Conservation (phyloP, 139 green algal genomes). For the Pedinophyceae sp. region DNA sequence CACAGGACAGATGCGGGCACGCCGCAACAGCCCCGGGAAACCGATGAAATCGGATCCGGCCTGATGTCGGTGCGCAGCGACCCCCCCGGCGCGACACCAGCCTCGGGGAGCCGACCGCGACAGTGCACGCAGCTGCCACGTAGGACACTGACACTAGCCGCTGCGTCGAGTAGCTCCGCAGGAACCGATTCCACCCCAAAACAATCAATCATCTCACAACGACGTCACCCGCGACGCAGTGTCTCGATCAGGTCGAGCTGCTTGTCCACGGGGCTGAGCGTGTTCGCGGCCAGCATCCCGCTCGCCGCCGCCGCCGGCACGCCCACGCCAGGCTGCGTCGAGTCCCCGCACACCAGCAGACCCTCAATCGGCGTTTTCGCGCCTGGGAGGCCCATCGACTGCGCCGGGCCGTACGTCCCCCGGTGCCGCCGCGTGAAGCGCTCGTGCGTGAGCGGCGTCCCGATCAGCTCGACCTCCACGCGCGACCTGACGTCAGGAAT, state of each 20-base stretch:
- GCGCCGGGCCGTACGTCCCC: constrained; percentile 52
- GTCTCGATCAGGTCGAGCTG: constrained; percentile 57
- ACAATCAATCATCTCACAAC: too few relatives aligned
- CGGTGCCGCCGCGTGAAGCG: constrained; percentile 45
- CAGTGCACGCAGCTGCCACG: too few relatives aligned
- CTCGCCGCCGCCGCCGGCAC: constrained; percentile 71
- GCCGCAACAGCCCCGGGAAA: too few relatives aligned
- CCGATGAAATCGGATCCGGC: too few relatives aligned
- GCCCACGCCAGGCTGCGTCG: constrained; percentile 76
- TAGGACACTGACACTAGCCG: too few relatives aligned
- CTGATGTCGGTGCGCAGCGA: too few relatives aligned
- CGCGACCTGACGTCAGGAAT: constrained; percentile 58
- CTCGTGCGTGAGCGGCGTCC: constrained; percentile 60
- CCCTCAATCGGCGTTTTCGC: constrained; percentile 47
- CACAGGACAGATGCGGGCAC: too few relatives aligned
- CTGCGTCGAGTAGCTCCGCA: too few relatives aligned
- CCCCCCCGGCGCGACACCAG: too few relatives aligned
- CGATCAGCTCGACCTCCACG: constrained; percentile 44
- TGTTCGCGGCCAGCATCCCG: constrained; percentile 69
- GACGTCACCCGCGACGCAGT: too few relatives aligned
- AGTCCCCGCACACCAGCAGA: constrained; percentile 55
- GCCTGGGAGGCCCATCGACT: constrained; percentile 42
- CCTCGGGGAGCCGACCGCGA: too few relatives aligned
- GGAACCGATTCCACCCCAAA: too few relatives aligned
- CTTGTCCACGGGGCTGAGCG: constrained; percentile 34